These are phyloP conservation scores for Beauveria varroae DNA, from an alignment of 2,329 filamentous ascomycete genomes.

Conservation along the genomic window DNA sequence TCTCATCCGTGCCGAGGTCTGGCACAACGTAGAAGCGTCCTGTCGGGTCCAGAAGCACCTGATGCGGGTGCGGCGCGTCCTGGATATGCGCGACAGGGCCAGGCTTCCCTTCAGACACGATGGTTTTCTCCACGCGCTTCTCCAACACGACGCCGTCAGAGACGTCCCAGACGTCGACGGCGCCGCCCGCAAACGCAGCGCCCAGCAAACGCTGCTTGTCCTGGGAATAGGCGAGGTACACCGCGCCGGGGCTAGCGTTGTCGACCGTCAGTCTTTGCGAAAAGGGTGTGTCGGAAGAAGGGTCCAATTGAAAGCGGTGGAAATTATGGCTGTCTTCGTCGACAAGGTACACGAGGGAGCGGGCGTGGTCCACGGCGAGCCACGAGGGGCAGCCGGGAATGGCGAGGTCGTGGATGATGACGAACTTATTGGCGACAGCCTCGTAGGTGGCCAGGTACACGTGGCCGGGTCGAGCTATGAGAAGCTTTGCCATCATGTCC, in stretches of 20 bases:
- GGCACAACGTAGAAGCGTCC: slow-evolving; percentile 42
- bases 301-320: slow-evolving; percentile 33
- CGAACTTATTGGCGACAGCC: slow-evolving; percentile 27
- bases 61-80: slow-evolving; percentile 35
- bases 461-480: slow-evolving; percentile 33
- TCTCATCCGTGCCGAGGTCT: slow-evolving; percentile 42
- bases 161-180: slow-evolving; percentile 40
- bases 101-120: slow-evolving; percentile 26
- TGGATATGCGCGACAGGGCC: slow-evolving; percentile 28
- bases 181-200: slow-evolving; percentile 32
- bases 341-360: slow-evolving; percentile 34
- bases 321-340: slow-evolving; percentile 37
- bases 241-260: slow-evolving; percentile 35
- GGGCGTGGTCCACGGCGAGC: slow-evolving; percentile 34
- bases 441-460: slow-evolving; percentile 36
- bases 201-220: slow-evolving; percentile 38
- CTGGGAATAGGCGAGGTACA: slow-evolving; percentile 39
- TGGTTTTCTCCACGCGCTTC: no score
- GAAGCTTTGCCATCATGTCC: slow-evolving; percentile 20
- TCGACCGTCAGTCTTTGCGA: slow-evolving; percentile 19
- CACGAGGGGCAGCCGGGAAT: slow-evolving; percentile 36
- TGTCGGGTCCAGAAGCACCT: slow-evolving; percentile 39
- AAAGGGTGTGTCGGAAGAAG: slow-evolving; percentile 21
- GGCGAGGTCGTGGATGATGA: slow-evolving; percentile 23
- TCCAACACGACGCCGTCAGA: slow-evolving; percentile 24